Evolutionary conservation across 495 filamentous ascomycete species (phyloP).

Genomic region (Neurospora cerealis): DNA sequence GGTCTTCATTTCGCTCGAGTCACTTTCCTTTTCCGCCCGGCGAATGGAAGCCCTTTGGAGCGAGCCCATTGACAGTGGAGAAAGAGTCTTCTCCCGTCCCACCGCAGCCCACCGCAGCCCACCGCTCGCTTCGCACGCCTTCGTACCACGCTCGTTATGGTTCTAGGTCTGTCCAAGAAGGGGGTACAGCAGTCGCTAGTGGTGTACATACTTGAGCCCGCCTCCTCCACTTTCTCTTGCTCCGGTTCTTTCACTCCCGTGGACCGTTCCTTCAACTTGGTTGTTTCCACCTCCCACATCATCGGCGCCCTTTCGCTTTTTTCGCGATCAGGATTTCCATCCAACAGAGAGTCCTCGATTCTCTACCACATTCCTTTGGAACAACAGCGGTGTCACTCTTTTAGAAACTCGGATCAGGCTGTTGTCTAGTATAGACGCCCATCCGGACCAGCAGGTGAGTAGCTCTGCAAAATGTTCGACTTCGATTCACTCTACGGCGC

Average conservation of each 20-base stretch:
- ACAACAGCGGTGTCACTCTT: constrained; percentile 12
- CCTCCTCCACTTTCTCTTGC: constrained; percentile 8
- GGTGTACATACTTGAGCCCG: not conserved
- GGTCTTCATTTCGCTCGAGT: not conserved
- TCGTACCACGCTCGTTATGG: constrained; percentile 12
- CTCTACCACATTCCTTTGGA: constrained; percentile 55
- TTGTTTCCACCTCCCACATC: constrained; percentile 17
- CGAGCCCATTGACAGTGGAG: not conserved
- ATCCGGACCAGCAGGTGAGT: constrained; percentile 9
- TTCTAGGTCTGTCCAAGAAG: not conserved
- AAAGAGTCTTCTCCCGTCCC: not conserved
- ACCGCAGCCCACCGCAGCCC: not conserved
- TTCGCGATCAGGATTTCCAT: constrained; percentile 21
- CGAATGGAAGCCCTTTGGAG: not conserved
- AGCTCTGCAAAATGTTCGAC: not conserved
- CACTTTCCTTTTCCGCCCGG: not conserved
- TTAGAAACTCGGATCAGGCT: constrained; percentile 1
- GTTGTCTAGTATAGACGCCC: constrained; percentile 6
- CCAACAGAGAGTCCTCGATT: constrained; percentile 43
- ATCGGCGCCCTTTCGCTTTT: constrained; percentile 10
- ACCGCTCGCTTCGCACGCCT: constrained; percentile 1
- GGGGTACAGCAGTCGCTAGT: not conserved
- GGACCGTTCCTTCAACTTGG: constrained; percentile 20
- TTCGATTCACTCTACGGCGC: not conserved
- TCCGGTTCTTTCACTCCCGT: constrained; percentile 18